Conservation (phyloP, 805 yeast species). For the Starmera caribaea region DNA sequence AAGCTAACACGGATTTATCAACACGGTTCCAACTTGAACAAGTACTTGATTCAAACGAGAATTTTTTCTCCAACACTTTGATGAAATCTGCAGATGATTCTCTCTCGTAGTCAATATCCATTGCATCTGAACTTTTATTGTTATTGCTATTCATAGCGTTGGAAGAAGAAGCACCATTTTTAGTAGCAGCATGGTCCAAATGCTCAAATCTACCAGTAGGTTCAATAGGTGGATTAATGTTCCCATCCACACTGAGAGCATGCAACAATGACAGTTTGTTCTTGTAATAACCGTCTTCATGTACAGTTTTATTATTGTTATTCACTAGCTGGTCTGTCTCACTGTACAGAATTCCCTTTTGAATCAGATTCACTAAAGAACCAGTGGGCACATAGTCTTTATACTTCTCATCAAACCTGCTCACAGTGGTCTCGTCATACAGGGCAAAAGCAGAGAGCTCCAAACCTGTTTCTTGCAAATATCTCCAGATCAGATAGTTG, state of each 20-base stretch:
- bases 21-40: constrained; percentile 50
- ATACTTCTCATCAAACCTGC: constrained; percentile 42
- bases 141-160: constrained; percentile 4
- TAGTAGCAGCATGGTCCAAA: constrained; percentile 1
- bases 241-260: constrained; percentile 37
- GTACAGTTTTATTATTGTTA: constrained; percentile 20
- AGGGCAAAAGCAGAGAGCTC: constrained; percentile 75
- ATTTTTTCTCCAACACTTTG: constrained; percentile 27
- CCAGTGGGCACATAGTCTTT: constrained; percentile 61
- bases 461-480: constrained; percentile 74
- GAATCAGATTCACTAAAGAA: constrained; percentile 70
- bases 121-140: neutral
- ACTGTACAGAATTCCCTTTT: constrained; percentile 75
- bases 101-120: constrained; percentile 1
- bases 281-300: constrained; percentile 14
- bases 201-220: constrained; percentile 22
- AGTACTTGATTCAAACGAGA: constrained; percentile 33
- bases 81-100: constrained; percentile 18
- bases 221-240: constrained; percentile 20
- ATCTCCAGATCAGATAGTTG: constrained; percentile 89
- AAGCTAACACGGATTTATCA: constrained; percentile 34
- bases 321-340: constrained; percentile 53
- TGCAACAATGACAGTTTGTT: constrained; percentile 41
- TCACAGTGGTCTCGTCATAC: constrained; percentile 61
- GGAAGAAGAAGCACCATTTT: constrained; percentile 4